phyloP scores from a whole-genome alignment of 1,139 yeast genomes.

The Ashbya aceris region DNA sequence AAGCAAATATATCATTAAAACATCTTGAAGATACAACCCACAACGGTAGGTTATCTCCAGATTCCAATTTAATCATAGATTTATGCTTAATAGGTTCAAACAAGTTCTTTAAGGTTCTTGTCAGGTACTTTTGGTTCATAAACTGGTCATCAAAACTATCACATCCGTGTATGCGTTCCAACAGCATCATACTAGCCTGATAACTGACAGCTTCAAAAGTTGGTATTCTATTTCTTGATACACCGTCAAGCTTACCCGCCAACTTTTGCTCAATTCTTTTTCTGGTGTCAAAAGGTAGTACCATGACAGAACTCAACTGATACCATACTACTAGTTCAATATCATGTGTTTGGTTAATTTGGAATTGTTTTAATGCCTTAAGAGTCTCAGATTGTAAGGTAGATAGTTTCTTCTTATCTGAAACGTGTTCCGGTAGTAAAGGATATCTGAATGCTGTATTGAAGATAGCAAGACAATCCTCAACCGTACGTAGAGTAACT shows the following conservation, averaged over 20 bases:
- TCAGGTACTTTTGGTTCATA: constrained; percentile 40
- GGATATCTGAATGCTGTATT: constrained; percentile 62
- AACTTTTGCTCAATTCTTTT: constrained; percentile 39
- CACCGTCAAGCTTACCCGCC: constrained; percentile 22
- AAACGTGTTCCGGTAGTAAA: constrained; percentile 40
- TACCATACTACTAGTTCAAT: constrained; percentile 41
- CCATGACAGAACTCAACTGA: constrained; percentile 44
- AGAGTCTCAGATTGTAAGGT: constrained; percentile 46
- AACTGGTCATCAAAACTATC: constrained; percentile 30
- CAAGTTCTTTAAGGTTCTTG: constrained; percentile 33
- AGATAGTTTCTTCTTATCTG: constrained; percentile 44
- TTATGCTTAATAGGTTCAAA: constrained; percentile 36
- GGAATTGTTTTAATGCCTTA: constrained; percentile 35
- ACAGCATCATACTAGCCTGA: constrained; percentile 38
- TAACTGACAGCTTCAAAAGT: constrained; percentile 59
- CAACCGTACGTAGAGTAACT: constrained; percentile 33
- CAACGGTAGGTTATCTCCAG: constrained; percentile 18
- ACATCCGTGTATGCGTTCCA: constrained; percentile 30
- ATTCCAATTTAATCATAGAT: constrained; percentile 31
- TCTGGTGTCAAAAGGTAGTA: constrained; percentile 53
- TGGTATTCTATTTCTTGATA: constrained; percentile 41
- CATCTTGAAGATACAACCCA: constrained; percentile 30
- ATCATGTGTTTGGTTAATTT: constrained; percentile 26
- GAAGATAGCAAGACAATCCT: constrained; percentile 38
- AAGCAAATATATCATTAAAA: constrained; percentile 25